These are phyloP conservation scores for bread wheat (Triticum aestivum) DNA, from an alignment of 176 grass and related monocot genomes.

Conservation along the genomic window IWGSC_CS_RefSeq_v2.1 NC_057799.1:581952080-581952579, in stretches of 20 bases:
- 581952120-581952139: too few species aligned
- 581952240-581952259: constrained; percentile 74
- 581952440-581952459: neutral
- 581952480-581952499: neutral
- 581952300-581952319: constrained; percentile 83
- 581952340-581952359: neutral
- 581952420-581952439: neutral
- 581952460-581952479: neutral
- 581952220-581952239: constrained; percentile 45
- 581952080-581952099: too few species aligned
- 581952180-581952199: constrained; percentile 72
- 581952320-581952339: constrained; percentile 59
- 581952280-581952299: constrained; percentile 81
- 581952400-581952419: neutral
- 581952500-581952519: neutral
- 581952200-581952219: constrained; percentile 66
- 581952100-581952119: too few species aligned
- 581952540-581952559: too few species aligned
- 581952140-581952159: neutral
- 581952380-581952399: neutral
- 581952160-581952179: constrained; percentile 49
- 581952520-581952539: neutral
- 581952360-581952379: neutral
- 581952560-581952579: neutral
- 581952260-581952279: constrained; percentile 43